Percentiles rank a stretch among this genome's conserved stretches.
These are phyloP conservation scores for Flaveria sonorensis DNA, from an alignment of 129 eudicot species.

Conservation along the genomic window DNA sequence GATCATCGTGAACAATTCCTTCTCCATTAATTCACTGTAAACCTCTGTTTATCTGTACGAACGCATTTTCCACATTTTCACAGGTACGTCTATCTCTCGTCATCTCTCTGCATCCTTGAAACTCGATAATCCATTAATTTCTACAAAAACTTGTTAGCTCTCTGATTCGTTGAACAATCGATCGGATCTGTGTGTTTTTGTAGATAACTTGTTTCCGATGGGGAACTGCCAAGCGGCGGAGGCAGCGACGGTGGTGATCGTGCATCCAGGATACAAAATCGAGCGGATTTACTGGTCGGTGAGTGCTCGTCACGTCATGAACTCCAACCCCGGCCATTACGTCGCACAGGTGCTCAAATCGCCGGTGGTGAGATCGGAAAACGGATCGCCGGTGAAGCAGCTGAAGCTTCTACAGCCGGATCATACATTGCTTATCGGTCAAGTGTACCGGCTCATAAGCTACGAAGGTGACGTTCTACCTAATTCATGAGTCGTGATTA, in stretches of 20 bases:
- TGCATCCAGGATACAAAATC: constrained; percentile 59
- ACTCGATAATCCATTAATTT: not conserved
- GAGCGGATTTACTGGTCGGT: constrained; percentile 70
- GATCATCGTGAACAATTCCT: constrained; percentile 18
- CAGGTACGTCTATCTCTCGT: constrained; percentile 22
- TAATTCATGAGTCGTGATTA: not conserved
- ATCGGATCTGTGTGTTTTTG: not conserved
- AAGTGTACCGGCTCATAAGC: constrained; percentile 74
- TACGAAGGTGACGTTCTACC: constrained; percentile 55
- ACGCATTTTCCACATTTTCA: constrained; percentile 9
- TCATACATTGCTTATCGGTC: constrained; percentile 72
- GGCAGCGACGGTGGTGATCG: constrained; percentile 74
- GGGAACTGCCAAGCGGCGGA: constrained; percentile 94
- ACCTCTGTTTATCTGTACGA: not conserved
- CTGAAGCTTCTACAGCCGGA: constrained; percentile 71
- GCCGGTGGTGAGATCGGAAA: constrained; percentile 31
- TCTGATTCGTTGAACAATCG: not conserved
- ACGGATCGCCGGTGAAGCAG: constrained; percentile 59
- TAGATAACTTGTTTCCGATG: constrained; percentile 29
- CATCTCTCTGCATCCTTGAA: not conserved
- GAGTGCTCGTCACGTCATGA: constrained; percentile 70
- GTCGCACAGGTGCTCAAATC: constrained; percentile 63
- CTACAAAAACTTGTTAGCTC: not conserved
- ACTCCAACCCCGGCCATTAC: constrained; percentile 67
- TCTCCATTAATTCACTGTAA: constrained; percentile 7